Base-by-base conservation (phyloP, 768 basidiomycete genomes). In the Leccinum arenicola region DNA sequence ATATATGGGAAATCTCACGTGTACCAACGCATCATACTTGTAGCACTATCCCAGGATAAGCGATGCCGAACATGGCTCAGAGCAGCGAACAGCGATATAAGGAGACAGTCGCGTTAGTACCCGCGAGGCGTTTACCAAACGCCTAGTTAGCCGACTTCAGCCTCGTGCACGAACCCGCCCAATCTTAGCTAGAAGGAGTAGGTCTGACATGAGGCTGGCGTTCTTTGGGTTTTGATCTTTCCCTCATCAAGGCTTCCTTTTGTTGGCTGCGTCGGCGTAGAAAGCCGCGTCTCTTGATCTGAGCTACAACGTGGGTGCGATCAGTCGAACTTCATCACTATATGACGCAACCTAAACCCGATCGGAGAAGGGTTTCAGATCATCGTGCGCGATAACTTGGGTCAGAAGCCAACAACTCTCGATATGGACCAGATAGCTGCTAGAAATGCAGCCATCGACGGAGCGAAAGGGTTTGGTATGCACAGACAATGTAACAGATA, bases 221-320 rank as follows among this genome's bases (percentile, higher is more conserved):
- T 29, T 27, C 40, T 29, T 29, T 19, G 15, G 12, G 11, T 23
- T 56, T 53, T 10, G 53, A 52, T 53, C 66, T 50, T 52, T 55
- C 23, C 61, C 51, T 9, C 54, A 58, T 60, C 36, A 49, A 50
- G 63, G n/a, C 15, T 25, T 68, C 63, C 68, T 45, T 61, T 68
- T 68, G 59, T 68, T 11, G 29, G 3, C n/a, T 14, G 19, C 48
- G 53, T n/a, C 38, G 38, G 38, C 17, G 35, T 23, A 10, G 12
- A 23, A 52, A 5, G 29, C 9, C 29, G n/a, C 43, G 14, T 47
- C 21, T 47, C 50, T 31, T 12, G 19, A n/a, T 23, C n/a, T 36
- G 25, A 45, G 19, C 43, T 12, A 45, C 10, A 11, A 21, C 43
- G n/a, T 45, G 43, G 43, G 19, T 45, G 6, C 43, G 19, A 45